These are phyloP conservation scores for Flaveria linearis DNA, from an alignment of 129 eudicot species.

Conservation along the genomic window DNA sequence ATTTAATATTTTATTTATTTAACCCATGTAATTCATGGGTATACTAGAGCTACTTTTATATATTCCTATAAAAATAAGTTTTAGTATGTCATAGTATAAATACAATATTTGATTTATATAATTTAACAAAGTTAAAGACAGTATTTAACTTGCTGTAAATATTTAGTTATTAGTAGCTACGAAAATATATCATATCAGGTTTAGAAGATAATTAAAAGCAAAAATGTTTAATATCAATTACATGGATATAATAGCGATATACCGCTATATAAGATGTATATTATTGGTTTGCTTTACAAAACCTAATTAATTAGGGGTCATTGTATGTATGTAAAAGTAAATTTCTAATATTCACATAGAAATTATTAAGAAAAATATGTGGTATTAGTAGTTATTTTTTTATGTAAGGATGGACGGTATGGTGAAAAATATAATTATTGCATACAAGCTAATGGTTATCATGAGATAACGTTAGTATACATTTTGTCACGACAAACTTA, in stretches of 20 bases:
- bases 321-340: background rate
- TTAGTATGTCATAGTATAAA: background rate
- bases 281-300: too few relatives aligned
- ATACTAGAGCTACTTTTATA: background rate
- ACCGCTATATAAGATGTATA: background rate
- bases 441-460: background rate
- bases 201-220: background rate
- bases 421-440: too few relatives aligned
- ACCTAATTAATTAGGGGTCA: background rate
- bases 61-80: background rate
- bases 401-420: background rate
- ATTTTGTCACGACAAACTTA: slow-evolving; percentile 17
- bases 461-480: background rate
- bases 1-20: too few relatives aligned
- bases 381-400: too few relatives aligned
- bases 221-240: background rate
- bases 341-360: too few relatives aligned
- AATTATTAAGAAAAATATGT: too few relatives aligned
- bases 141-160: too few relatives aligned
- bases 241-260: too few relatives aligned
- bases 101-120: background rate
- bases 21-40: too few relatives aligned
- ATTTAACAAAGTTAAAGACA: too few relatives aligned
- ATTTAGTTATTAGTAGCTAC: too few relatives aligned
- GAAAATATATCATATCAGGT: too few relatives aligned